These are phyloP conservation scores for Pleurotus salmoneostramineus DNA, from an alignment of 768 basidiomycete genomes.

Conservation along the genomic window DNA sequence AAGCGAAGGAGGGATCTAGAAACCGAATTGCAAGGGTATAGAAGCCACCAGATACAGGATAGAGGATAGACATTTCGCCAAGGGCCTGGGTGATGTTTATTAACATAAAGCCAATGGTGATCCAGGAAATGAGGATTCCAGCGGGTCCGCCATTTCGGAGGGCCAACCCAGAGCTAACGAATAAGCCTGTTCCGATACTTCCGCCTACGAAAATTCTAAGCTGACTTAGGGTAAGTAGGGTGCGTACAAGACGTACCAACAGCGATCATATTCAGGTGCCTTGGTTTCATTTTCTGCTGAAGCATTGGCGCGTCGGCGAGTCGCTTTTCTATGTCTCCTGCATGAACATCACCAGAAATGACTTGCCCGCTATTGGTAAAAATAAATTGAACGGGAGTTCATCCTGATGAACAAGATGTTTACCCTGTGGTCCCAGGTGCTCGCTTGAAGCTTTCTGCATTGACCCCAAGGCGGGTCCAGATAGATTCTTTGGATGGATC, in stretches of 20 bases:
- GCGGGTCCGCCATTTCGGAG: conserved; percentile 37
- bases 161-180: conserved; percentile 41
- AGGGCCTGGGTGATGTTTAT: conserved; percentile 48
- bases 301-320: conserved; percentile 39
- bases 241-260: conserved; percentile 31
- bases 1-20: conserved; percentile 43
- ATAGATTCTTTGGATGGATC: conserved; percentile 43
- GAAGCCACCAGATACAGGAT: conserved; percentile 46
- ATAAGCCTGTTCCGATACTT: conserved; percentile 46
- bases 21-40: conserved; percentile 43
- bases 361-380: conserved; percentile 28
- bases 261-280: conserved; percentile 45
- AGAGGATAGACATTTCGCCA: conserved; percentile 46
- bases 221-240: not conserved
- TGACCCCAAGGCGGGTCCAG: conserved; percentile 40
- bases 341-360: conserved; percentile 28
- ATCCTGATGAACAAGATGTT: conserved; percentile 7
- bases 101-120: conserved; percentile 43
- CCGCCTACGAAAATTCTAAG: conserved; percentile 27
- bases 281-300: conserved; percentile 45
- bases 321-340: conserved; percentile 29
- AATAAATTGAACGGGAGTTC: not conserved
- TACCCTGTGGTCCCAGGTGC: conserved; percentile 44
- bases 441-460: conserved; percentile 40
- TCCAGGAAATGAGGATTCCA: conserved; percentile 39